Conservation (phyloP, 768 basidiomycete species). For the Dioszegia hungarica region DNA sequence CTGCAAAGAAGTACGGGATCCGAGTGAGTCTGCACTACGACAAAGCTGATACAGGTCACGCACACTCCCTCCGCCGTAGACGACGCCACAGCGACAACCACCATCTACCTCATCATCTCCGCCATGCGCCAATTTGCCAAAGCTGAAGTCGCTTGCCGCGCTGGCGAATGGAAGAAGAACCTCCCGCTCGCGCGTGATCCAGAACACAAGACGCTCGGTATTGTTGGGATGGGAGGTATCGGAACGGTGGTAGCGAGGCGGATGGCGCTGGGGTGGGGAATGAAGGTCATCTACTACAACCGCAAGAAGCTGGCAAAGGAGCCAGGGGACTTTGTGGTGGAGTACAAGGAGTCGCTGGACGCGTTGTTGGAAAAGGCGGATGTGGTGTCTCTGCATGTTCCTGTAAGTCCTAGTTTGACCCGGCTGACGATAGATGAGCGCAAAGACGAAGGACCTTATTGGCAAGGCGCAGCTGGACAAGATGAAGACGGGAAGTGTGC, state of each 20-base stretch:
- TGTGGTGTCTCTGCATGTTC: constrained; percentile 80
- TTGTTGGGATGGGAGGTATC: constrained; percentile 52
- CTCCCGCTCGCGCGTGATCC: constrained; percentile 42
- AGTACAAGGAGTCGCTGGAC: constrained; percentile 62
- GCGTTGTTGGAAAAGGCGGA: constrained; percentile 68
- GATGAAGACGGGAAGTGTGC: constrained; percentile 68
- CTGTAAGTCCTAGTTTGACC: constrained; percentile 40
- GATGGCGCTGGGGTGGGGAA: constrained; percentile 64
- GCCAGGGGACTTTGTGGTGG: constrained; percentile 59
- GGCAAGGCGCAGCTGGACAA: constrained; percentile 67
- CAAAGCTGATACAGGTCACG: constrained; percentile 54
- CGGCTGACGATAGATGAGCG: constrained; percentile 50
- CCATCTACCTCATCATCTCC: constrained; percentile 48
- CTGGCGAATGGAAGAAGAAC: constrained; percentile 6
- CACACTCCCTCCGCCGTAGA: constrained; percentile 87
- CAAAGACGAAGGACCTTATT: constrained; percentile 67
- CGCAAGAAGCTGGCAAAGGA: constrained; percentile 54
- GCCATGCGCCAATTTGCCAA: constrained; percentile 29
- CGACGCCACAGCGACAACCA: constrained; percentile 67
- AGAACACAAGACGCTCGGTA: constrained; percentile 46
- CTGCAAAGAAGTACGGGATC: constrained; percentile 4
- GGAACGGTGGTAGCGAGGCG: constrained; percentile 42
- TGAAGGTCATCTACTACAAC: constrained; percentile 72
- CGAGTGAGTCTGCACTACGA: constrained; percentile 8
- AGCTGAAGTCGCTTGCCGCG: constrained; percentile 17